Base-by-base conservation (phyloP, 2,329 filamentous ascomycete species). In the Cercospora sp. region DNA sequence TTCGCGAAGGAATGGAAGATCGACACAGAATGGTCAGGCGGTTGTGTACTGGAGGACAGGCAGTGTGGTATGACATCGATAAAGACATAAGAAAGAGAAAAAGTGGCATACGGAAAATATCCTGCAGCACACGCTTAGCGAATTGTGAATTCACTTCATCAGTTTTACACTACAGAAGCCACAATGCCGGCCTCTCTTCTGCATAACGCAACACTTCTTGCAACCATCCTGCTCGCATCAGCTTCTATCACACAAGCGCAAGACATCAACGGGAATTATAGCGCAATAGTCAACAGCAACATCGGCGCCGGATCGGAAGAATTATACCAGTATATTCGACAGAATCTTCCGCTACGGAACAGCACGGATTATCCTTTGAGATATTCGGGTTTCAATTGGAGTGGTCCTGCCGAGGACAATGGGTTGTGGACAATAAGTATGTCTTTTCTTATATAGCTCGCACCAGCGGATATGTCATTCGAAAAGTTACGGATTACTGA, bases 381-480 rank as follows among this genome's bases (percentile, higher is more conserved):
- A 3, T 64, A 64, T 9, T 9, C 33, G n/a, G 9, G 20, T 3
- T 64, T 64, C 51, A 64, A 64, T 30, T 64, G 62, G 62, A 30
- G 18, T 6, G 62, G 28, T 5, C 53, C 62, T 5, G 51, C 51
- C 6, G 16, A 59, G 26, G 51, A 64, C 51, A 64, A 64, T 16
- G 62, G 62, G 7, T 7, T 42, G 33, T 64, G 62, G 62, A 58
- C 53, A 5, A 8, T 64, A 9, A 20, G 62, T 59, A 59, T 20
- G 57, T 33, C 8, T 23, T 40, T 13, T 13, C 10, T 33, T 10
- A 12, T 33, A 9, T 2, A 30, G 6, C 28, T 30, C 28, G 28
- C 28, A 30, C 28, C 28, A 30, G 6, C 5, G 28, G 6, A 8
- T 30, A 8, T 30, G 28, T 6, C 26, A 28, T 28, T 28, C 26